Base-by-base conservation (phyloP, 495 filamentous ascomycete species). In the Aspergillus carlsbadensis region DNA sequence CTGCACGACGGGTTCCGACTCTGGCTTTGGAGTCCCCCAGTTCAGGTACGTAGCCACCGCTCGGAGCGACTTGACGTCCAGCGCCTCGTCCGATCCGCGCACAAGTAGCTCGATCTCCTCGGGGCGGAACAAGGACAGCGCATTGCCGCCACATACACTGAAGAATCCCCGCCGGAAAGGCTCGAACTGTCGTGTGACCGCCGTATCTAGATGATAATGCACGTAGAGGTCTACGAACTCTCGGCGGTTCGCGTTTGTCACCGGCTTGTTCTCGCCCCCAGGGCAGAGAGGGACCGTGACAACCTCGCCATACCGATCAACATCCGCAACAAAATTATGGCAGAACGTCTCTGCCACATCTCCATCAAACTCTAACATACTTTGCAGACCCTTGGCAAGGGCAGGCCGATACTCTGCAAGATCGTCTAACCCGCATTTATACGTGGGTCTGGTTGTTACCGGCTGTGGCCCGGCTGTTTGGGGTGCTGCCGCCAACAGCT, bases 161-260 rank as follows among this genome's bases (percentile, higher is more conserved):
- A 89, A 97, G 70, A 97, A 97, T 4, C 92, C 92, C 41, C 92
- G 84, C 68, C 93, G 95, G 78, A 97, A 97, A 10, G 92, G 93
- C 70, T 96, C 93, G 54, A 92, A 97, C 64, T 97, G 92, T 42
- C 90, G 79, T 51, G 81, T 71, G 14, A 97, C 88, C 1, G 88
- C 80, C 18, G 82, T 85, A 65, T 96, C 91, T 14, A 97, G 82
- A 13, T 92, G 72, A 68, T 93, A 87, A 36, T 84, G 83, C 5
- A 96, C 83, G 63, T 96, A 96, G 8, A 90, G 76, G 56, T 95
- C 90, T 35, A 96, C 93, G 62, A 92, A 97, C 59, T 96, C 93
- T 42, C 83, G 81, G 29, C 91, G 81, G 57, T 96, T 97, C 36
- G 78, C 61, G 64, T 93, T 95, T 26, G 92, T 96, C 40, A 97